Base-by-base conservation (phyloP, 139 green algal species). In the Dunaliella primolecta region DNA sequence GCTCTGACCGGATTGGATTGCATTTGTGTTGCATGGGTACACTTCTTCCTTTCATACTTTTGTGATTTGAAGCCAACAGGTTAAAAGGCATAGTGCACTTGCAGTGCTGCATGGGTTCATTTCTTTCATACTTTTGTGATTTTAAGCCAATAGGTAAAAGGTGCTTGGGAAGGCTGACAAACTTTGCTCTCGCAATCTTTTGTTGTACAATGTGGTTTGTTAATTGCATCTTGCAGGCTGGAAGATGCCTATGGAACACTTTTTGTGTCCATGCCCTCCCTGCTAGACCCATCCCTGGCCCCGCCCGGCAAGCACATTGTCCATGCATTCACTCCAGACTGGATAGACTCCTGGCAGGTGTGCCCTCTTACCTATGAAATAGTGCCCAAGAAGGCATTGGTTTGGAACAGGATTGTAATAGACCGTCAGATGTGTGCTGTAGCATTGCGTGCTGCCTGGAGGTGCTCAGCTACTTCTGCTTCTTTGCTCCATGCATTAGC, bases 381-480 rank as follows among this genome's bases (percentile, higher is more conserved):
- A 0, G 80, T 99, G 27, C 91, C 99, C 30, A 95, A 88, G 84
- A 99, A 99, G 83, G 96, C 96, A 11, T 98, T 96, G 11, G 87
- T 96, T 29, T 99, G 96, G 96, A 96, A 99, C 93, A 99, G 97
- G 2, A 99, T 99, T 86, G 95, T 96, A 85, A 89, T n/a, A n/a
- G n/a, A n/a, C n/a, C n/a, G n/a, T n/a, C n/a, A n/a, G n/a, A n/a
- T n/a, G n/a, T n/a, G n/a, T n/a, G 71, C 21, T 77, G 21, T 21
- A n/a, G 56, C 56, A n/a, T 20, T 23, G 20, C 20, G 20, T 72
- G 56, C 56, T 72, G 56, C 56, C 23, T 20, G 23, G 20, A 72
- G 20, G 20, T 72, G 56, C 56, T 72, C 20, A n/a, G 23, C 56
- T 72, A n/a, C 56, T 20, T 72, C 20, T 72, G 56, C 56, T 23